These are phyloP conservation scores for Lichtheimia ornata DNA, from an alignment of 371 early-diverging fungal genomes.

Conservation along the genomic window DNA sequence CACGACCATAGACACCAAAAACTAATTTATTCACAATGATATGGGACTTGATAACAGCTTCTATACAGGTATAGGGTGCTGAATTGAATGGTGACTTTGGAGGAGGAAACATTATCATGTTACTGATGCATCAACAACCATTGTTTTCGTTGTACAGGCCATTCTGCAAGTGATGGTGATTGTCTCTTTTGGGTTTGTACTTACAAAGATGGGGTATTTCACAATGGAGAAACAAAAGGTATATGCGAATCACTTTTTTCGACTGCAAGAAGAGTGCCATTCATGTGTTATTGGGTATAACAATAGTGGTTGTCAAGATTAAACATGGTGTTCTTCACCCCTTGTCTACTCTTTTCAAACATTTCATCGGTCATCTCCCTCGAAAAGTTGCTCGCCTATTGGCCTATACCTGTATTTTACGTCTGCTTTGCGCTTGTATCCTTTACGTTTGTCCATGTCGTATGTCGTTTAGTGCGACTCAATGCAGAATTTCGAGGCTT, in stretches of 20 bases:
- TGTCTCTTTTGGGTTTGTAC: slow-evolving; percentile 50
- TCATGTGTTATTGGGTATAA: neutral
- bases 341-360: slow-evolving; percentile 69
- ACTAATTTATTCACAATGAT: too few species aligned
- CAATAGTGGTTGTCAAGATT: slow-evolving; percentile 60
- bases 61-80: too few species aligned
- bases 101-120: too few species aligned
- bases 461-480: slow-evolving; percentile 47
- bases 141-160: slow-evolving; percentile 32
- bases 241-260: neutral
- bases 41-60: too few species aligned
- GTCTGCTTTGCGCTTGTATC: slow-evolving; percentile 37
- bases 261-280: neutral
- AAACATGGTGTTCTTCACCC: slow-evolving; percentile 68
- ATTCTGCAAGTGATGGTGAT: slow-evolving; percentile 63
- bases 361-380: slow-evolving; percentile 66
- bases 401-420: slow-evolving; percentile 77
- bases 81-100: too few species aligned
- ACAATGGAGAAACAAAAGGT: slow-evolving; percentile 60
- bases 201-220: slow-evolving; percentile 53
- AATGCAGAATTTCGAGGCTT: slow-evolving; percentile 59
- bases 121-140: too few species aligned
- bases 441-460: slow-evolving; percentile 16
- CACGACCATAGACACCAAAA: too few species aligned
- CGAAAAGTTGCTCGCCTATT: slow-evolving; percentile 59